Base-by-base conservation (phyloP, 352 stramenopile species). In the Pythium dissotocum region DNA sequence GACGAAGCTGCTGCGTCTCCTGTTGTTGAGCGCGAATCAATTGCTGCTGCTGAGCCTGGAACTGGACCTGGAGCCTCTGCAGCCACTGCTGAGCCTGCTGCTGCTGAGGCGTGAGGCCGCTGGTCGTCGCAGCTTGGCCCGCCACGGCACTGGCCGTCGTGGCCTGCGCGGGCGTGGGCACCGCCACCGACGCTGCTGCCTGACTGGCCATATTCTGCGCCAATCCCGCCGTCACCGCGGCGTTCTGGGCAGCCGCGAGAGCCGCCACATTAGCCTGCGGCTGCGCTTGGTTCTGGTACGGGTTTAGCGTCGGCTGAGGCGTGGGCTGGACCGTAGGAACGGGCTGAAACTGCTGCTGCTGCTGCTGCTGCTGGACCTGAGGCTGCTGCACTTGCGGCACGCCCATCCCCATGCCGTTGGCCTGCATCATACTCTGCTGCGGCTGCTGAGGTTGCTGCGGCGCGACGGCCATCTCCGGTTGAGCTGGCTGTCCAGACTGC, bases 1-100 rank as follows among this genome's bases (percentile, higher is more conserved):
- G 84, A 6, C 87, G 83, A 48, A 95, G 71, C 58, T 88, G 80
- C 69, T 90, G 79, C 38, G 82, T 91, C 63, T 95, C 87, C 58
- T 92, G 83, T 65, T 94, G 88, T 28, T 93, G 85, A 14, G 81
- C 87, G 33, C 89, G 79, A 33, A 93, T 58, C 28, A 95, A 48
- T 56, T 89, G 80, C n/a, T 90, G 83, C 48, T 93, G 85, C 58
- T 95, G 87, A 0, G 82, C 85, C 44, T 92, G 85, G 65, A 93
- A 95, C 63, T 93, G 87, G 32, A 90, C 85, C 55, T 93, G 87
- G 13, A 95, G 84, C 6, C 84, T 83, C 57, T 93, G 82, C 24
- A 95, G 68, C 79, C 79, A 90, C 65, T 95, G 87, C 65, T 95
- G 87, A 12, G 83, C 83, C 46, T 91, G 83, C 30, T 92, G 83